Percentiles rank a stretch among this genome's conserved stretches.
Conservation (phyloP, 768 basidiomycete species). For the Suillus luteus region DNA sequence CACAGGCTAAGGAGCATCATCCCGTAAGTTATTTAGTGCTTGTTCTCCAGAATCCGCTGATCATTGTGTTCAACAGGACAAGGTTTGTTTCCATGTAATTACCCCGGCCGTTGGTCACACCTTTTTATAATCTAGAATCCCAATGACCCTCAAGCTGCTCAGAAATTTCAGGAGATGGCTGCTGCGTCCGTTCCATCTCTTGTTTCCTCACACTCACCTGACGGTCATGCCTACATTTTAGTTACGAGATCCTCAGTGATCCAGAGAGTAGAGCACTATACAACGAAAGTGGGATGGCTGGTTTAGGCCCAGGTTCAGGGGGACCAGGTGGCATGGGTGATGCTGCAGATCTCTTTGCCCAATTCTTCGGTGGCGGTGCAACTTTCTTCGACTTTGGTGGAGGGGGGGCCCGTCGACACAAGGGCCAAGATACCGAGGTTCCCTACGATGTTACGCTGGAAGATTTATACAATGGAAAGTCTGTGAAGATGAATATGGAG, state of each 20-base stretch:
- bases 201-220: slow-evolving; percentile 13
- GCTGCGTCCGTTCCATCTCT: slow-evolving; percentile 64
- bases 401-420: slow-evolving; percentile 49
- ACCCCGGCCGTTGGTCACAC: background rate
- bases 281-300: slow-evolving; percentile 73
- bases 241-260: slow-evolving; percentile 84
- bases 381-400: slow-evolving; percentile 72
- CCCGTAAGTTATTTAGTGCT: slow-evolving; percentile 53
- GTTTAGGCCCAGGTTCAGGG: slow-evolving; percentile 53
- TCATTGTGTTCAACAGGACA: slow-evolving; percentile 53
- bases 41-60: slow-evolving; percentile 10
- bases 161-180: slow-evolving; percentile 86
- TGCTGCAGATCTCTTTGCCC: slow-evolving; percentile 69
- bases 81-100: slow-evolving; percentile 42
- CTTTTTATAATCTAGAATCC: slow-evolving; percentile 59
- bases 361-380: slow-evolving; percentile 62
- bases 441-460: slow-evolving; percentile 87
- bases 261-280: slow-evolving; percentile 68
- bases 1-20: slow-evolving; percentile 83
- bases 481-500: slow-evolving; percentile 86
- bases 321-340: slow-evolving; percentile 48
- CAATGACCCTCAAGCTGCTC: slow-evolving; percentile 80
- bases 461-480: slow-evolving; percentile 91
- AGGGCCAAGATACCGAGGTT: slow-evolving; percentile 73
- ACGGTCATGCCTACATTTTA: slow-evolving; percentile 30